phyloP scores from a whole-genome alignment of 805 yeast species.

The Ogataea methanolica region DNA sequence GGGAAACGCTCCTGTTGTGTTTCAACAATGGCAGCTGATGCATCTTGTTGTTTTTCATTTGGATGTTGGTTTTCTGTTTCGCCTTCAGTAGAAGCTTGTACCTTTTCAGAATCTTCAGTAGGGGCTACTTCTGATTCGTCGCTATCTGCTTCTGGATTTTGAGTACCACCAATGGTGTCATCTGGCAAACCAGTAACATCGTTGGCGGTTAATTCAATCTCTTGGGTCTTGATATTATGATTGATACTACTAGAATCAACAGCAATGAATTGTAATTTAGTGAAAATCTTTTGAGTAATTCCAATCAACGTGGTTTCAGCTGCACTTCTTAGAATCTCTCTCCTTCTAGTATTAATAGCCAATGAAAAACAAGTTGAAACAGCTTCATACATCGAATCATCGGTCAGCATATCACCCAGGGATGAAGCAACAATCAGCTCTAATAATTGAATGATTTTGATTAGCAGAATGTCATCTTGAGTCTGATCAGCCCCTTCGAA shows the following conservation, averaged over 20 bases:
- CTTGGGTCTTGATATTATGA: slow-evolving; percentile 27
- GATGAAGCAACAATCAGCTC: slow-evolving; percentile 64
- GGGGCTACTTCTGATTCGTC: neutral
- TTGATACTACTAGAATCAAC: slow-evolving; percentile 22
- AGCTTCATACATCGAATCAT: slow-evolving; percentile 81
- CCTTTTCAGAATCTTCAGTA: neutral
- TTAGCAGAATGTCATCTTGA: slow-evolving; percentile 84
- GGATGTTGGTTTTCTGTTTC: neutral
- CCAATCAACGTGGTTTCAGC: slow-evolving; percentile 79
- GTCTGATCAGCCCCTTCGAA: slow-evolving; percentile 93
- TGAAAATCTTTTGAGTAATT: slow-evolving; percentile 66
- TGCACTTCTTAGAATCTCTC: slow-evolving; percentile 82
- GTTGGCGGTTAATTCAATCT: slow-evolving; percentile 19
- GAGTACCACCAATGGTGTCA: slow-evolving; percentile 53
- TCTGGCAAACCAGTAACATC: slow-evolving; percentile 40
- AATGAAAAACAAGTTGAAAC: slow-evolving; percentile 86
- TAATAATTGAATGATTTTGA: slow-evolving; percentile 74
- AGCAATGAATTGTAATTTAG: slow-evolving; percentile 51
- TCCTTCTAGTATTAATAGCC: slow-evolving; percentile 87
- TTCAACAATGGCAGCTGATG: neutral
- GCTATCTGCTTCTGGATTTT: slow-evolving; percentile 2
- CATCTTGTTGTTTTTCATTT: neutral
- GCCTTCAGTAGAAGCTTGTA: neutral
- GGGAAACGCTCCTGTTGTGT: neutral
- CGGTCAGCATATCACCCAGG: slow-evolving; percentile 63